phyloP scores from a whole-genome alignment of 495 filamentous ascomycete species.

The Penicillium pulvis region DNA sequence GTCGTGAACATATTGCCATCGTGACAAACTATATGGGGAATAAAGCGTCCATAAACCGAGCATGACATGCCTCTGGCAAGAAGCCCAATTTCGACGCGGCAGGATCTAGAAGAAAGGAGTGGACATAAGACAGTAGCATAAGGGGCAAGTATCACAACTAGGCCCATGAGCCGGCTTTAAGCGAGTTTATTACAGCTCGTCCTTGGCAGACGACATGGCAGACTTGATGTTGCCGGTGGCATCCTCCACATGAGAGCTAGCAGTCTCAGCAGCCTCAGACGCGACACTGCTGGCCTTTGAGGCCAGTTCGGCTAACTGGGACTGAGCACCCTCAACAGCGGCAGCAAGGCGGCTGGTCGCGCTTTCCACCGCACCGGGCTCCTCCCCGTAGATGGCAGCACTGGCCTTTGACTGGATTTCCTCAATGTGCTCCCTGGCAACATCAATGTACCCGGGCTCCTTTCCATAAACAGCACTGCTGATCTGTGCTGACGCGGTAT shows the following conservation, averaged over 20 bases:
- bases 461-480: slow-evolving; percentile 61
- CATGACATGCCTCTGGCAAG: slow-evolving; percentile 17
- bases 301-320: slow-evolving; percentile 45
- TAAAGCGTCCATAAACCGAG: slow-evolving; percentile 30
- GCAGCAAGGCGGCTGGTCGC: slow-evolving; percentile 48
- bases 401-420: slow-evolving; percentile 55
- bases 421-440: slow-evolving; percentile 49
- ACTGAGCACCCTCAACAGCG: slow-evolving; percentile 53
- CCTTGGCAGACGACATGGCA: slow-evolving; percentile 38
- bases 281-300: slow-evolving; percentile 39
- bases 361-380: slow-evolving; percentile 58
- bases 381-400: slow-evolving; percentile 56
- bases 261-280: slow-evolving; percentile 40
- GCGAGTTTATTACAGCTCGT: slow-evolving; percentile 54
- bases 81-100: slow-evolving; percentile 10
- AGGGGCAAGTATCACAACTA: slow-evolving; percentile 14
- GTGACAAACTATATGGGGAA: slow-evolving; percentile 47
- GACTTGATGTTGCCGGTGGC: slow-evolving; percentile 37
- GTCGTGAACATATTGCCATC: slow-evolving; percentile 33
- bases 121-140: slow-evolving; percentile 10
- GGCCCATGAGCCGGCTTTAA: slow-evolving; percentile 2
- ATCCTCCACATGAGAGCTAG: slow-evolving; percentile 51
- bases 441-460: slow-evolving; percentile 49
- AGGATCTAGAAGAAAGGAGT: slow-evolving; percentile 11
- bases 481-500: slow-evolving; percentile 47